Evolutionary conservation across 805 yeast species (phyloP), one percentile per base, ranked within the genome.

Genomic region (Saccharomyces mikatae): DNA sequence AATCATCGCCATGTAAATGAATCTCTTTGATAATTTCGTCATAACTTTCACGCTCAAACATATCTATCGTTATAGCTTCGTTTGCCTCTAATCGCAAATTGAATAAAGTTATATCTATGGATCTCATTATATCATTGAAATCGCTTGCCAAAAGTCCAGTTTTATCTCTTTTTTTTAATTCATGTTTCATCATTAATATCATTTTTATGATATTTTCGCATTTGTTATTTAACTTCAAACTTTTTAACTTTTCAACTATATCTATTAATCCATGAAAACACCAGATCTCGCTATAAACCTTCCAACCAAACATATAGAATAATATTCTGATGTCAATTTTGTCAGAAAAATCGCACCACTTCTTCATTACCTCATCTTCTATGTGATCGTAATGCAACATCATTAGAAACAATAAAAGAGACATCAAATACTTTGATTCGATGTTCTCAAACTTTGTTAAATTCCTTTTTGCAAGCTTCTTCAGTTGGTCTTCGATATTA

Each of bases 271-370:
- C 73, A 46, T 64, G 60, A 50, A 54, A 62, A 14, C 62, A 54
- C 71, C 72, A 69, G 3, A 67, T 47, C 24, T 66, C 67, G 1
- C 72, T 72, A 53, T 57, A 62, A 0, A 64, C 48, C 17, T 60
- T 50, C 24, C 65, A 58, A 6, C 57, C 66, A 14, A 69, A 54
- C 21, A 70, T 28, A 41, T 63, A 60, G 8, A 69, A 53, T 6
- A 70, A 48, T 4, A 70, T 48, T 46, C 70, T 60, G 6, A 67
- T 50, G 54, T 70, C 72, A 2, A 66, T 55, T 1, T n/a, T 32
- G 3, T 52, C 53, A 24, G 57, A 44, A 30, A 41, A 30, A 17
- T 41, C 41, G 46, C 62, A 58, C 71, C 71, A 67, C 21, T 51
- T 52, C 14, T 58, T 48, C 14, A 62, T 46, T 4, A 62, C 29